Conservation (phyloP, 202 grass and related monocot species). For the Bolboschoenoplectus hybrid region DNA sequence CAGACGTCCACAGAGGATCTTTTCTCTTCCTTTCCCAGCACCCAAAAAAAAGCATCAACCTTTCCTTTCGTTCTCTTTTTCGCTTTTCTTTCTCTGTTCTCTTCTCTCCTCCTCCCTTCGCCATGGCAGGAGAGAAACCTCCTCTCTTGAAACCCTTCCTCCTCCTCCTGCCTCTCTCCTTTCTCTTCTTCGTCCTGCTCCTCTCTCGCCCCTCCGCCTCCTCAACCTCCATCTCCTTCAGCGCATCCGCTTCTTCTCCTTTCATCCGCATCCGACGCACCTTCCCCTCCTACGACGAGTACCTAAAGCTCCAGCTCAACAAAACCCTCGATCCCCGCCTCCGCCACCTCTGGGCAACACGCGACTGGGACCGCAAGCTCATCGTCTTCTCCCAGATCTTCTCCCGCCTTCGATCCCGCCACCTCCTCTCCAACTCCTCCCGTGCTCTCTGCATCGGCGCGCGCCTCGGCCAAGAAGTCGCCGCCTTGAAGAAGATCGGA, state of each 20-base stretch:
- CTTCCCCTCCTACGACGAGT: constrained; percentile 84
- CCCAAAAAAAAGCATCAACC: constrained; percentile 11
- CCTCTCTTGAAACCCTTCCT: constrained; percentile 1
- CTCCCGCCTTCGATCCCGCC: constrained; percentile 31
- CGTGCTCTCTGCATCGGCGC: constrained; percentile 82
- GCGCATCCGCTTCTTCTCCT: constrained; percentile 13
- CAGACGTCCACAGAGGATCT: not conserved
- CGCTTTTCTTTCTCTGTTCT: not conserved
- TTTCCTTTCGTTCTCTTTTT: not conserved
- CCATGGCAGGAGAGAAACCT: constrained; percentile 24
- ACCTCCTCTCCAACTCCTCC: constrained; percentile 64
- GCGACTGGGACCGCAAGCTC: constrained; percentile 88
- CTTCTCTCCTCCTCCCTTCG: not conserved
- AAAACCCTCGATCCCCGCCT: constrained; percentile 91
- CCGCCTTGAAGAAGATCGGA: constrained; percentile 68
- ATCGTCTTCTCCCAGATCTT: constrained; percentile 62
- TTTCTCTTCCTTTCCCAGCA: not conserved
- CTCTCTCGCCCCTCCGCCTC: constrained; percentile 39
- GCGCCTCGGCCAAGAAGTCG: constrained; percentile 81
- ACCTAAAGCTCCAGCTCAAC: constrained; percentile 86
- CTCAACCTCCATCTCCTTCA: not conserved
- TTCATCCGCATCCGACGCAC: constrained; percentile 46
- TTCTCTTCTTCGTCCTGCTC: constrained; percentile 46
- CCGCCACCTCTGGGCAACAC: constrained; percentile 80
- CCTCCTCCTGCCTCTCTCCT: constrained; percentile 39